Conservation (phyloP, 2,329 filamentous ascomycete species). For the Conoideocrella luteorostrata region DNA sequence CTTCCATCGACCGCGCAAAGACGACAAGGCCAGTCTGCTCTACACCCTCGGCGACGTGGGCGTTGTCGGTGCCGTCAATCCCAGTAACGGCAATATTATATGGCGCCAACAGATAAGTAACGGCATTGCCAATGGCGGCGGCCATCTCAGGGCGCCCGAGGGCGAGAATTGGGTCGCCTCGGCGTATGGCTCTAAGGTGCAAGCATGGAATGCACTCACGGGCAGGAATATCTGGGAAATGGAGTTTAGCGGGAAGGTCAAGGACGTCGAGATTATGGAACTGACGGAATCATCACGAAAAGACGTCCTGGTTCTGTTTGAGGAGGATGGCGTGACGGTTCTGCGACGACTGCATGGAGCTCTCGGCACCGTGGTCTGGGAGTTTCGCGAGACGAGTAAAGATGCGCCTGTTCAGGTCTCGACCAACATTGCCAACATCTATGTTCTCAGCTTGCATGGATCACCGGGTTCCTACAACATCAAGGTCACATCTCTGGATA, state of each 20-base stretch:
- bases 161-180: conserved; percentile 72
- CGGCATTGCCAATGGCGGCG: conserved; percentile 37
- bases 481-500: conserved; percentile 68
- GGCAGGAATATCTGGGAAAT: conserved; percentile 74
- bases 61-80: conserved; percentile 82
- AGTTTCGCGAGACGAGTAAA: conserved; percentile 60
- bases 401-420: conserved; percentile 71
- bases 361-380: conserved; percentile 72
- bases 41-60: conserved; percentile 85
- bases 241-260: conserved; percentile 50
- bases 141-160: conserved; percentile 66
- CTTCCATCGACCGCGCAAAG: conserved; percentile 80
- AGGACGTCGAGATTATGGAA: conserved; percentile 72
- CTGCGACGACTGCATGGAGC: conserved; percentile 67
- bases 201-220: conserved; percentile 76
- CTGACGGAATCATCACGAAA: conserved; percentile 57
- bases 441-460: conserved; percentile 70
- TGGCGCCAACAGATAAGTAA: conserved; percentile 76
- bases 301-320: conserved; percentile 65
- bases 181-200: conserved; percentile 62
- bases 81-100: conserved; percentile 72
- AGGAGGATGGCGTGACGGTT: conserved; percentile 49
- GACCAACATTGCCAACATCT: conserved; percentile 63
- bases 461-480: conserved; percentile 65
- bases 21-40: conserved; percentile 80